A percentile compares a stretch with the other conserved stretches of the same genome.
phyloP scores from a whole-genome alignment of 257 asterid species.

The Parsonsia alboflavescens region DNA sequence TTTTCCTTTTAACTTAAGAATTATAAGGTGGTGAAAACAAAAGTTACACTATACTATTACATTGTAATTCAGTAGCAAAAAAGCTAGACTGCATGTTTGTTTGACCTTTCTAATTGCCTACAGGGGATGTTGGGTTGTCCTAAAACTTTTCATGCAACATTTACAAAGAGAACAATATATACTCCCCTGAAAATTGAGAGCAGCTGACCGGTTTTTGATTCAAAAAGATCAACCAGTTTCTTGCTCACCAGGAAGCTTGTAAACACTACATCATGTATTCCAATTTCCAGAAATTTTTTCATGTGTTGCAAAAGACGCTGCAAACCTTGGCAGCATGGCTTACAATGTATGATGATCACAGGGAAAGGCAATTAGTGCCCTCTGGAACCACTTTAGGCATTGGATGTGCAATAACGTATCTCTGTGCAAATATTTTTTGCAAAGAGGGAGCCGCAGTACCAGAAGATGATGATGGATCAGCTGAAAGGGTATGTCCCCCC shows the following conservation, averaged over 20 bases:
- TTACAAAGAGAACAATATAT: conserved; percentile 30
- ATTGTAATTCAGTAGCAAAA: conserved; percentile 5
- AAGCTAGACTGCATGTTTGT: conserved; percentile 8
- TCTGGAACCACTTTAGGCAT: conserved; percentile 60
- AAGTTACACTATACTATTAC: conserved; percentile 2
- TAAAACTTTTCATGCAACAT: conserved; percentile 23
- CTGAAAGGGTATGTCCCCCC: conserved; percentile 33
- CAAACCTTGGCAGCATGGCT: not conserved
- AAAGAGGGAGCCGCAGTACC: conserved; percentile 17
- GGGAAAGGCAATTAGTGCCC: conserved; percentile 47
- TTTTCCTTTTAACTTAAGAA: not conserved
- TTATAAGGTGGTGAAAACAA: not conserved
- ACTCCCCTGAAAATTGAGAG: conserved; percentile 31
- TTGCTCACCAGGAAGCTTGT: conserved; percentile 15
- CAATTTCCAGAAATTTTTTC: not conserved
- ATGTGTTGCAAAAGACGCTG: not conserved
- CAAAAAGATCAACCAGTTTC: conserved; percentile 28
- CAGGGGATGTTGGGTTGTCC: conserved; percentile 12
- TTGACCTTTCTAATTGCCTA: conserved; percentile 11
- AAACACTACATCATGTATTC: conserved; percentile 9
- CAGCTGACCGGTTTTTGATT: conserved; percentile 15
- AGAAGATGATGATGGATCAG: conserved; percentile 37
- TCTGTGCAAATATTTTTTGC: conserved; percentile 33
- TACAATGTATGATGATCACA: conserved; percentile 35
- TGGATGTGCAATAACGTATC: conserved; percentile 55